Evolutionary conservation across 176 grass and related monocot species (phyloP).

Genomic region (Triticum urartu): DNA sequence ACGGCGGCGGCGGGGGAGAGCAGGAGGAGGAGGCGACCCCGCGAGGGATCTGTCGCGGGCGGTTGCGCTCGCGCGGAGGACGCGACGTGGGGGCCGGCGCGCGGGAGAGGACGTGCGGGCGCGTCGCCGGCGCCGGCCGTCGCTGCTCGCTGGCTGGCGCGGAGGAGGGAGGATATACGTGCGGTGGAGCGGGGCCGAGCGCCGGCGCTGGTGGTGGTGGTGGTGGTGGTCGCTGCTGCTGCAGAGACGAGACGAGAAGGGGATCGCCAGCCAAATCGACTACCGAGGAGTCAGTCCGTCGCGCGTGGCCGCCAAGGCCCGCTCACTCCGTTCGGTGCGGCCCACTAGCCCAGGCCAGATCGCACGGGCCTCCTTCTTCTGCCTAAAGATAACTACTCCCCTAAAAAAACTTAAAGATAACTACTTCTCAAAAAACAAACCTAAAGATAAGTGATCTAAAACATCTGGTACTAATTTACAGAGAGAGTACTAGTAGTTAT

Average conservation of each 20-base stretch:
- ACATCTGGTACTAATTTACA: too few species aligned
- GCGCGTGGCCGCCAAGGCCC: background rate
- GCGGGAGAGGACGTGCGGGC: background rate
- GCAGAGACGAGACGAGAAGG: constrained; percentile 18
- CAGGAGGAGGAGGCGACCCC: background rate
- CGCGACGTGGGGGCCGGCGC: background rate
- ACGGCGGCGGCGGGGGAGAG: background rate
- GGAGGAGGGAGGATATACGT: constrained; percentile 15
- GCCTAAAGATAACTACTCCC: too few species aligned
- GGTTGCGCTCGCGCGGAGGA: background rate
- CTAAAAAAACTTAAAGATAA: too few species aligned
- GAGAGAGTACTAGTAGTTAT: too few species aligned
- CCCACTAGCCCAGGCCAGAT: too few species aligned
- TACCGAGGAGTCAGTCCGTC: background rate
- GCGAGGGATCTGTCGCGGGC: constrained; percentile 2
- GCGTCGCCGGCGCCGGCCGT: background rate
- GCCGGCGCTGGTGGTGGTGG: constrained; percentile 11
- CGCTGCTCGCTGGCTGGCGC: background rate
- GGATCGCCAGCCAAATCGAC: constrained; percentile 16
- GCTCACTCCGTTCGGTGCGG: background rate
- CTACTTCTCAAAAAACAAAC: too few species aligned
- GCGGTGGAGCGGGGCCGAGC: background rate
- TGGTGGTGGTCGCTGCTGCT: constrained; percentile 10
- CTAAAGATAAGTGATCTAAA: too few species aligned
- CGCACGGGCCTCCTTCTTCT: too few species aligned